Evolutionary conservation across 1,139 yeast genomes (phyloP).

Genomic region (Geotrichum cucujoidarum): DNA sequence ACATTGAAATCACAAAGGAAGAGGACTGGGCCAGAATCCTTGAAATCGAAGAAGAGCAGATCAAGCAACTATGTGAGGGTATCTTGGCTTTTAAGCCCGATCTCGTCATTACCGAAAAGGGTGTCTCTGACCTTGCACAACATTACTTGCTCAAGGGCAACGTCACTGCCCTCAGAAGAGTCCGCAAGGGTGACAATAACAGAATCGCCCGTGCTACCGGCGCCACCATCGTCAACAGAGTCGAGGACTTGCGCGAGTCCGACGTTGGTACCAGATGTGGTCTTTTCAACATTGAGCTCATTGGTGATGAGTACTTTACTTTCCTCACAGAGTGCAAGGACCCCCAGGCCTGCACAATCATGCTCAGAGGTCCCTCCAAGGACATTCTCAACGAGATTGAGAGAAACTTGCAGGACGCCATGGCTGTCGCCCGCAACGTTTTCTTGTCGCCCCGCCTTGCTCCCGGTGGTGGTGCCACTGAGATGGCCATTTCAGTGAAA

Average conservation of each 20-base stretch:
- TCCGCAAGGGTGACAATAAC: slow-evolving; percentile 91
- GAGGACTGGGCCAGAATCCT: slow-evolving; percentile 94
- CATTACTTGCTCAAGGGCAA: slow-evolving; percentile 93
- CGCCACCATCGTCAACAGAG: slow-evolving; percentile 92
- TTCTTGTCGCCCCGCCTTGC: slow-evolving; percentile 89
- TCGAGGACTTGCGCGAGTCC: slow-evolving; percentile 85
- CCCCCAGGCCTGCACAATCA: slow-evolving; percentile 90
- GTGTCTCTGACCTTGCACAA: slow-evolving; percentile 96
- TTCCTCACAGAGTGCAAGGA: slow-evolving; percentile 73
- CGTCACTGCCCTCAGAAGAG: slow-evolving; percentile 89
- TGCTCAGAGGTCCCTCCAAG: slow-evolving; percentile 94
- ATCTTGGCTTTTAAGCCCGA: slow-evolving; percentile 85
- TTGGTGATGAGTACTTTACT: slow-evolving; percentile 96
- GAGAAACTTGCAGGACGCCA: slow-evolving; percentile 95
- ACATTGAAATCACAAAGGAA: slow-evolving; percentile 93
- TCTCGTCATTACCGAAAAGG: slow-evolving; percentile 94
- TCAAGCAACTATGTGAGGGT: slow-evolving; percentile 78
- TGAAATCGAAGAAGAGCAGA: slow-evolving; percentile 98
- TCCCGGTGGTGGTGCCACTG: slow-evolving; percentile 99
- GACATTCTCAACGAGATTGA: slow-evolving; percentile 95
- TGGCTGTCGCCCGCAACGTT: slow-evolving; percentile 96
- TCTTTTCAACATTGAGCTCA: slow-evolving; percentile 83
- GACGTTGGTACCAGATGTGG: slow-evolving; percentile 92
- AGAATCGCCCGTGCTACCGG: slow-evolving; percentile 97
- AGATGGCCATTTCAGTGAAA: slow-evolving; percentile 93